A percentile compares a stretch with the other conserved stretches of the same genome.
Conservation (phyloP, 495 filamentous ascomycete species). For the Platismatia glauca region DNA sequence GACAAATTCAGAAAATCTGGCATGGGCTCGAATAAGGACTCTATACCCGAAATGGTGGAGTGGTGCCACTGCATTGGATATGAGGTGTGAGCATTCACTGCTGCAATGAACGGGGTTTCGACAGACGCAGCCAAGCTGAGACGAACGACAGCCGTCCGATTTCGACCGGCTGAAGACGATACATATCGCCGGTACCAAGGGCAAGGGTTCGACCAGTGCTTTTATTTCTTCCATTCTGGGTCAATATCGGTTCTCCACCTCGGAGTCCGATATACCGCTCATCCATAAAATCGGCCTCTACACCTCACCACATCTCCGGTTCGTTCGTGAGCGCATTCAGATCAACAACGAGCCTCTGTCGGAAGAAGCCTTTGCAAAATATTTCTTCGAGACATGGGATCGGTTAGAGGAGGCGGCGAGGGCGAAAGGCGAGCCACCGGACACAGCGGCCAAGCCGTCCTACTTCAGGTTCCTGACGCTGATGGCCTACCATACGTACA, state of each 20-base stretch:
- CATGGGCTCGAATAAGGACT: slow-evolving; percentile 53
- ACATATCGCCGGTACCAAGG: slow-evolving; percentile 88
- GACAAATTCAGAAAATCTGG: slow-evolving; percentile 65
- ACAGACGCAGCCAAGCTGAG: slow-evolving; percentile 2
- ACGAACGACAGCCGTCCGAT: slow-evolving; percentile 54
- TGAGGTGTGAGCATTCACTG: slow-evolving; percentile 43
- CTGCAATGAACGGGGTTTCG: too few species aligned
- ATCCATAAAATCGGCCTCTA: slow-evolving; percentile 67
- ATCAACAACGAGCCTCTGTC: slow-evolving; percentile 71
- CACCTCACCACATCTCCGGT: slow-evolving; percentile 80
- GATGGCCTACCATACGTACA: slow-evolving; percentile 80
- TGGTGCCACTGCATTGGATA: slow-evolving; percentile 75
- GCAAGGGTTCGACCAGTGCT: slow-evolving; percentile 76
- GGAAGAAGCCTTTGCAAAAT: slow-evolving; percentile 65
- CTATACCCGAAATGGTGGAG: slow-evolving; percentile 66
- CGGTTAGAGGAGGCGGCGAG: slow-evolving; percentile 49
- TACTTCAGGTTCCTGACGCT: slow-evolving; percentile 89
- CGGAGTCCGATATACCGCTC: slow-evolving; percentile 31
- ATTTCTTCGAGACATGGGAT: slow-evolving; percentile 89
- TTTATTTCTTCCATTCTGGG: slow-evolving; percentile 53
- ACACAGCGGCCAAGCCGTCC: slow-evolving; percentile 53
- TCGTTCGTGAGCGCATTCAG: slow-evolving; percentile 79
- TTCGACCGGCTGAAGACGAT: slow-evolving; percentile 66
- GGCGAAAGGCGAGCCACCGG: slow-evolving; percentile 39
- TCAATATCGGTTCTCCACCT: slow-evolving; percentile 44